Base-by-base conservation (phyloP, 257 asterid species). In the Ophiorrhiza pumila region DNA sequence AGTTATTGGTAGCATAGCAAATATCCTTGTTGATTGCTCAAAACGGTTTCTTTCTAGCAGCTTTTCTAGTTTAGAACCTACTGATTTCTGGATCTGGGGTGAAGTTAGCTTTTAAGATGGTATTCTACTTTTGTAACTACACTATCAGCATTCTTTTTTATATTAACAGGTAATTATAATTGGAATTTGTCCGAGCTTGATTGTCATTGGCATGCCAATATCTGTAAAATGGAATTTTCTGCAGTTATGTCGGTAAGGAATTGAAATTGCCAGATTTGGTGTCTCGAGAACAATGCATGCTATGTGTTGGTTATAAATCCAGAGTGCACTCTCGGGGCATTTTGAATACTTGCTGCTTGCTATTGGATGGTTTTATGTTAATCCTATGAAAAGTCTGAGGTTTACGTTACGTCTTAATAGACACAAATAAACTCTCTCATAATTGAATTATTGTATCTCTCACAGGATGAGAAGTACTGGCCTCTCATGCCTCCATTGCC, bases 401-500 rank as follows among this genome's bases (percentile, higher is more conserved):
- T n/a, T 55, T 55, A 1, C 27, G 5, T 29, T 65, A 5, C 50
- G 37, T 63, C 52, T 37, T 64, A 59, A 18, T 32, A 41, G 5
- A 7, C 5, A 6, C 25, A 15, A 23, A 35, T 55, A 18, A 22
- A 12, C 70, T 55, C 22, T 32, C 35, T 69, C 35, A 39, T 42
- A 39, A 22, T 35, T 68, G 52, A 49, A 43, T 32, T 69, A 23
- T 63, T 37, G 27, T 71, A 13, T 47, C 61, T 53, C 62, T 73
- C 53, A 70, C 86, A 91, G 97, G 95, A 91, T 75, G 95, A 85
- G 83, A 90, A 79, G 73, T 85, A 89, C 82, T 93, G 98, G 98
- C 91, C 95, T 78, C 90, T 93, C 69, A 79, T 93, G 97, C 96
- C 98, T 77, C 98, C 98, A 11, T 75, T 93, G 85, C 98, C 98